Percentiles rank a stretch among this genome's conserved stretches.
Conservation (phyloP, 768 basidiomycete species). For the Termitomyces sp. region DNA sequence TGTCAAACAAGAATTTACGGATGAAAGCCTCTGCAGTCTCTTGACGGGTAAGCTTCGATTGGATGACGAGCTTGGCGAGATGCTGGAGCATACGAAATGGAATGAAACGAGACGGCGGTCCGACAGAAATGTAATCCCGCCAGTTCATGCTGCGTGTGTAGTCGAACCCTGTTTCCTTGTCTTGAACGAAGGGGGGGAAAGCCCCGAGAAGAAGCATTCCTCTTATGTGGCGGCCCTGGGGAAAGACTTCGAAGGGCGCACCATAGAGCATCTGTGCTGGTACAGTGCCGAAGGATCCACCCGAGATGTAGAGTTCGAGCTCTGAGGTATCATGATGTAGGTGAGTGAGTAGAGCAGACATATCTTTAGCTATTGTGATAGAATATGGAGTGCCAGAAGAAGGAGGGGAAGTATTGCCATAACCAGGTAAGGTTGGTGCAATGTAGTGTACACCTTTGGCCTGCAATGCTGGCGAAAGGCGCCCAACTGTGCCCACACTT, state of each 20-base stretch:
- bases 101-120: slow-evolving; percentile 27
- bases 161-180: slow-evolving; percentile 21
- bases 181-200: slow-evolving; percentile 31
- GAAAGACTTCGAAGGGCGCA: slow-evolving; percentile 38
- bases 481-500: slow-evolving; percentile 25
- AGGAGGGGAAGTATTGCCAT: slow-evolving; percentile 37
- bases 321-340: slow-evolving; percentile 29
- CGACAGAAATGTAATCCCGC: slow-evolving; percentile 33
- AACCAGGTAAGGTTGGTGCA: slow-evolving; percentile 42
- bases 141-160: slow-evolving; percentile 35
- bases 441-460: slow-evolving; percentile 28
- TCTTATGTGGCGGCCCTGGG: slow-evolving; percentile 35
- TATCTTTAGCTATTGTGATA: slow-evolving; percentile 29
- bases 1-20: slow-evolving; percentile 26
- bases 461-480: slow-evolving; percentile 15
- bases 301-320: slow-evolving; percentile 36
- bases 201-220: slow-evolving; percentile 36
- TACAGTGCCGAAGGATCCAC: slow-evolving; percentile 44
- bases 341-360: slow-evolving; percentile 33
- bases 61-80: slow-evolving; percentile 22
- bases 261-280: slow-evolving; percentile 48
- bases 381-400: slow-evolving; percentile 24
- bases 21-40: slow-evolving; percentile 33
- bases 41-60: slow-evolving; percentile 25
- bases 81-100: slow-evolving; percentile 27